Evolutionary conservation across 2,329 filamentous ascomycete genomes (phyloP).

Genomic region (Microcyclospora tardicrescens): DNA sequence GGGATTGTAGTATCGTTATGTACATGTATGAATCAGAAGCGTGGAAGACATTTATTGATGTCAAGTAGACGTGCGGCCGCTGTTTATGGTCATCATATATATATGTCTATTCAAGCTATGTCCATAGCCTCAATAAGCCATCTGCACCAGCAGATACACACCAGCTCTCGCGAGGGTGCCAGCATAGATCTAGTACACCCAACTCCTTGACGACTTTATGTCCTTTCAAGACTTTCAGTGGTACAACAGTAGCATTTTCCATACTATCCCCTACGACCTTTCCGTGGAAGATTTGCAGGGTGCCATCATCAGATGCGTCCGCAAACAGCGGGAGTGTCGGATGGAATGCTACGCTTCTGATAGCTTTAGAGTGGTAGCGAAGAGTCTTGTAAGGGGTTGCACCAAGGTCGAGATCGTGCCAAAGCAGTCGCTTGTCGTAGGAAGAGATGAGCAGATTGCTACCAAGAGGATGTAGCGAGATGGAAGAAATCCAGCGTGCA

Average conservation of each 20-base stretch:
- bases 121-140: constrained; percentile 85
- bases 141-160: constrained; percentile 88
- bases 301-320: constrained; percentile 89
- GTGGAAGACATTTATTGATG: too few relatives aligned
- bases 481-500: constrained; percentile 84
- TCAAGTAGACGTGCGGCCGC: too few relatives aligned
- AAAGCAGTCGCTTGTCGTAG: constrained; percentile 84
- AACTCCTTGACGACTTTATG: constrained; percentile 77
- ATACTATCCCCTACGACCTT: constrained; percentile 90
- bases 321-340: constrained; percentile 70
- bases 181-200: constrained; percentile 86
- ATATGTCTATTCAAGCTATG: constrained; percentile 10
- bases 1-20: too few relatives aligned
- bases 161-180: constrained; percentile 93
- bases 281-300: constrained; percentile 89
- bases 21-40: too few relatives aligned
- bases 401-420: constrained; percentile 93
- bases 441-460: constrained; percentile 91
- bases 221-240: constrained; percentile 82
- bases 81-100: too few relatives aligned
- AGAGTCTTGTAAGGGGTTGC: constrained; percentile 90
- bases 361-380: constrained; percentile 85
- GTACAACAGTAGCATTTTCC: constrained; percentile 93
- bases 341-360: constrained; percentile 81
- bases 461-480: constrained; percentile 84